These are phyloP conservation scores for Fraxinus platypoda DNA, from an alignment of 305 asterid species.

Conservation along the genomic window DNA sequence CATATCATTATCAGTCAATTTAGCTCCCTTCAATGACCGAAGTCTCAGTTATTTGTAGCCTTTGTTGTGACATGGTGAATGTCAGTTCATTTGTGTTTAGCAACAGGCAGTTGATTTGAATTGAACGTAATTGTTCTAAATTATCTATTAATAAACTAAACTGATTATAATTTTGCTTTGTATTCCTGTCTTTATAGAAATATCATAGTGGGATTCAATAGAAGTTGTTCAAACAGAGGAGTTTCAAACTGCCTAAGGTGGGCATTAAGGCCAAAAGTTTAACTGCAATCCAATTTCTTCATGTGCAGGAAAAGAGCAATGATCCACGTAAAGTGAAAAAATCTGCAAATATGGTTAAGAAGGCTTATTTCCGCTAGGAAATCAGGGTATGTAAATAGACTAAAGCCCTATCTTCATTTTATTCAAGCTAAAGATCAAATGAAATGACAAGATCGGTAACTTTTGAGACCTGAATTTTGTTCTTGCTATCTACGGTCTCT, in stretches of 20 bases:
- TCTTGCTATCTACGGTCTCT: neutral
- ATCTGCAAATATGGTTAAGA: conserved; percentile 7
- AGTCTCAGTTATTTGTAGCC: neutral
- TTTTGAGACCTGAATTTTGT: neutral
- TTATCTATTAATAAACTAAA: neutral
- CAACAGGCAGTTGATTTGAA: neutral
- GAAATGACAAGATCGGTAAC: neutral
- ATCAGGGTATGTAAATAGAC: conserved; percentile 3
- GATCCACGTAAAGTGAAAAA: conserved; percentile 9
- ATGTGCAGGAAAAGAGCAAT: conserved; percentile 6
- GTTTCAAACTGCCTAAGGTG: neutral
- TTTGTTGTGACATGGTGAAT: neutral
- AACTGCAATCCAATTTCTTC: neutral
- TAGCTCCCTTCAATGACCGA: neutral
- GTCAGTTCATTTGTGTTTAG: neutral
- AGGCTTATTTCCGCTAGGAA: conserved; percentile 10
- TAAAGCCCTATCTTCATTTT: neutral
- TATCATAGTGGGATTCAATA: neutral
- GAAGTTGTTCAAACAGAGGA: neutral
- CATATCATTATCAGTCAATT: neutral
- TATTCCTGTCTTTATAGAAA: neutral
- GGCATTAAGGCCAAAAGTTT: neutral
- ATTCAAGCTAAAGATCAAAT: neutral
- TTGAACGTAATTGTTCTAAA: neutral
- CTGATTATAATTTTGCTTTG: neutral